Percentiles rank a stretch among this genome's conserved stretches.
phyloP scores from a whole-genome alignment of 2,329 filamentous ascomycete species.

The Alternaria ventricosa region DNA sequence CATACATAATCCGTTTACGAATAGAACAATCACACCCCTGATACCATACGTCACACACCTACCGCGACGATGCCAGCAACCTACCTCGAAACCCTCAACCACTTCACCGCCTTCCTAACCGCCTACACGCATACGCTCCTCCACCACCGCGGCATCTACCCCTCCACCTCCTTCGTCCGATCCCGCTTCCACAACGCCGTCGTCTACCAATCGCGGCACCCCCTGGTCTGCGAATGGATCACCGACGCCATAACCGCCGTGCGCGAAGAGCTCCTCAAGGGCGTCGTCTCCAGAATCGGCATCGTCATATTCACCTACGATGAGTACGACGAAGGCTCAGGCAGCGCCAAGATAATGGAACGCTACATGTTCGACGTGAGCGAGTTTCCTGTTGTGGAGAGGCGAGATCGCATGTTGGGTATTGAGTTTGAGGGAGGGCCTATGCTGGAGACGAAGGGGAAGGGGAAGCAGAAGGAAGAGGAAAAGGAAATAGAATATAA shows the following conservation, averaged over 20 bases:
- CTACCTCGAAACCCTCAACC: constrained; percentile 62
- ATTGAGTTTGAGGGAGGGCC: constrained; percentile 56
- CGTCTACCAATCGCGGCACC: constrained; percentile 85
- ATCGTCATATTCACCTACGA: constrained; percentile 62
- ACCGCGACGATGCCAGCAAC: constrained; percentile 34
- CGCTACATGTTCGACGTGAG: constrained; percentile 67
- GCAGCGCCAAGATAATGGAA: constrained; percentile 60
- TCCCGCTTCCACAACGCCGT: constrained; percentile 83
- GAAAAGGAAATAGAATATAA: constrained; percentile 16
- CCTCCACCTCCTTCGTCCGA: constrained; percentile 75
- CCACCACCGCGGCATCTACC: constrained; percentile 82
- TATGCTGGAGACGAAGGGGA: not conserved
- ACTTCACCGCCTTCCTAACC: constrained; percentile 81
- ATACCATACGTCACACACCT: not conserved
- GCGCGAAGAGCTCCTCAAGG: constrained; percentile 68
- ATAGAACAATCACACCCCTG: not conserved
- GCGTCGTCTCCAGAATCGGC: constrained; percentile 61
- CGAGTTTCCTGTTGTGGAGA: constrained; percentile 59
- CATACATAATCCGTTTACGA: not conserved
- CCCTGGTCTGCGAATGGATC: constrained; percentile 85
- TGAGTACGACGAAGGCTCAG: constrained; percentile 3
- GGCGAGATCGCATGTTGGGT: constrained; percentile 52
- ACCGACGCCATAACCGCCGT: constrained; percentile 78
- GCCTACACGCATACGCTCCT: constrained; percentile 86
- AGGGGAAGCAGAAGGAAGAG: not conserved